Evolutionary conservation across 352 stramenopile genomes (phyloP), one percentile per base, ranked within the genome.

Genomic region (Globisporangium alternatum): DNA sequence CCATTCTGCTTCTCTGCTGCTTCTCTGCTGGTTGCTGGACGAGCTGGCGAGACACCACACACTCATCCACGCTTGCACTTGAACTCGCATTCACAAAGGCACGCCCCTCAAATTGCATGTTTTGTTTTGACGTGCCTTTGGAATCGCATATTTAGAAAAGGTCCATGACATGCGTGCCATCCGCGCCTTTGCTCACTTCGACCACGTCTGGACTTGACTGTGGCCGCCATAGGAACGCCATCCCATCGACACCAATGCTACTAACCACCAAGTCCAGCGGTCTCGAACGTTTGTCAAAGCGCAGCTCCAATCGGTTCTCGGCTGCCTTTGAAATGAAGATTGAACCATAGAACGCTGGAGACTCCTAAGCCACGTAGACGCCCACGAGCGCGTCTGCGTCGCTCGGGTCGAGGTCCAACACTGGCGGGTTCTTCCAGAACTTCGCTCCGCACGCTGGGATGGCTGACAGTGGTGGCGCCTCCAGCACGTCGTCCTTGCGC

Each of bases 381-480:
- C 83, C 83, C 1, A 84, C 60, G 21, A 89, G 70, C n/a, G 65
- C 64, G 6, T 73, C 55, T 1, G 22, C 67, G 25, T 77, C 71
- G 1, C 65, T 58, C 0, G 45, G 52, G 7, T 60, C 68, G 10
- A 90, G 67, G 19, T 45, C 19, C 2, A 74, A 35, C 22, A 63
- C 65, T 10, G 68, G 61, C 1, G 66, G 64, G 21, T 86, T 69
- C 39, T 76, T 78, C 76, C 81, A 88, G 49, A 82, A 84, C 5
- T 54, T 56, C 6, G 76, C 33, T 0, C 78, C 77, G 39, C 77
- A 89, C 25, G 58, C 66, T 41, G 74, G 72, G 45, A 70, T 62
- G 0, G 76, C 80, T 15, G 76, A 62, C 37, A 78, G 30, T 1
- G 71, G 37, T 2, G 71, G 33, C 2, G 78, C 64, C 33, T 74